Conservation (phyloP, 371 early-diverging fungal species). For the Mucor piriformis region DNA sequence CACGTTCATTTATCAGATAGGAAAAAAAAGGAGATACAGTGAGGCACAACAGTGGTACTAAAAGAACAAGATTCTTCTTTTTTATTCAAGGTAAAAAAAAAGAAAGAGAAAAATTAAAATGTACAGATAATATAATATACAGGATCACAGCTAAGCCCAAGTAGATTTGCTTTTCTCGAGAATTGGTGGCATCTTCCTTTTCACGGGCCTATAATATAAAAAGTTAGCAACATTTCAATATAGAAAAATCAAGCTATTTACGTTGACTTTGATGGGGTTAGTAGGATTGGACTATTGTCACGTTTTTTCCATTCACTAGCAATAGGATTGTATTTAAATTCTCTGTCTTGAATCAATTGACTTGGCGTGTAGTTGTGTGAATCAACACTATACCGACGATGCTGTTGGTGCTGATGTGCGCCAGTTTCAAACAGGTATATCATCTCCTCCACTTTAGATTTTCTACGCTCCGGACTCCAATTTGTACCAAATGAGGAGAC, state of each 20-base stretch:
- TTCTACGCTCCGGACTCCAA: slow-evolving; percentile 6
- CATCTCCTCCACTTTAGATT: slow-evolving; percentile 16
- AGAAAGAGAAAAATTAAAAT: not conserved
- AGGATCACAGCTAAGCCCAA: not conserved
- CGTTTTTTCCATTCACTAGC: slow-evolving; percentile 28
- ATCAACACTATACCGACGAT: slow-evolving; percentile 9
- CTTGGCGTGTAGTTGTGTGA: not conserved
- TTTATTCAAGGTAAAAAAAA: not conserved
- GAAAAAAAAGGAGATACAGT: not conserved
- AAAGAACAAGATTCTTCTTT: not conserved
- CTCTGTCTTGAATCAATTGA: slow-evolving; percentile 10
- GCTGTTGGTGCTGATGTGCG: slow-evolving; percentile 2
- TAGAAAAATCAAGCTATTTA: no score
- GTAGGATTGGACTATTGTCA: not conserved
- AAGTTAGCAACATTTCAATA: not conserved
- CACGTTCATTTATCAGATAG: not conserved
- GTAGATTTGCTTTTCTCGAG: slow-evolving; percentile 4
- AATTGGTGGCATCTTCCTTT: slow-evolving; percentile 5
- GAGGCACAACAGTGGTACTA: not conserved
- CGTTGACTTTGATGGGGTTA: slow-evolving; percentile 17
- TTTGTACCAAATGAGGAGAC: not conserved
- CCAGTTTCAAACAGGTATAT: slow-evolving; percentile 21
- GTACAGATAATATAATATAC: not conserved
- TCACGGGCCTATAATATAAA: slow-evolving; percentile 4
- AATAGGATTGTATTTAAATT: slow-evolving; percentile 25